Percentiles rank a stretch among this genome's conserved stretches.
Conservation (phyloP, 805 yeast genomes). For the Lipomyces chichibuensis region DNA sequence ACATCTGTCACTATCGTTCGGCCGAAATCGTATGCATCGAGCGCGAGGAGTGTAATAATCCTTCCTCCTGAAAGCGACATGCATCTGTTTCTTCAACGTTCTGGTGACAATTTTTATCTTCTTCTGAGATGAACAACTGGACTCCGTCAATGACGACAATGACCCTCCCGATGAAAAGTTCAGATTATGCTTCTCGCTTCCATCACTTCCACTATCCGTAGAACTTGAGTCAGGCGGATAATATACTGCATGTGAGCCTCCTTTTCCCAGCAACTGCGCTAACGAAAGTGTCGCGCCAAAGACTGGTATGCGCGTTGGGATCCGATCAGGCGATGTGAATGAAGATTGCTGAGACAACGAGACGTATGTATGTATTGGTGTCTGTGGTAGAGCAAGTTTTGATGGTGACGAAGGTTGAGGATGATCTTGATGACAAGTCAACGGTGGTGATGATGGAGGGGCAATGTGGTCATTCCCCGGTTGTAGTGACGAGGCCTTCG, state of each 20-base stretch:
- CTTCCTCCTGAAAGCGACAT: slow-evolving; percentile 13
- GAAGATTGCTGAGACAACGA: slow-evolving; percentile 7
- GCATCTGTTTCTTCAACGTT: slow-evolving; percentile 10
- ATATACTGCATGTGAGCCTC: not conserved
- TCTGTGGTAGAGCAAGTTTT: not conserved
- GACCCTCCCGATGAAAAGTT: not conserved
- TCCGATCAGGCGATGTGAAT: slow-evolving; percentile 18
- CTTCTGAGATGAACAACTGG: not conserved
- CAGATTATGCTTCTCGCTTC: not conserved
- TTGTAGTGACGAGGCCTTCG: not conserved
- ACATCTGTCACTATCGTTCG: not conserved
- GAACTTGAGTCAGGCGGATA: not conserved
- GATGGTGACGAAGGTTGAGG: not conserved
- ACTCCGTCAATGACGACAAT: not conserved
- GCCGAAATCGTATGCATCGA: slow-evolving; percentile 7
- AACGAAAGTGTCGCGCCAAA: slow-evolving; percentile 13
- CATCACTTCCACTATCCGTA: not conserved
- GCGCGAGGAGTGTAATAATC: slow-evolving; percentile 20
- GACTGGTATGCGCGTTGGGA: slow-evolving; percentile 14
- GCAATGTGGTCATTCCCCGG: not conserved
- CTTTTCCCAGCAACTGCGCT: slow-evolving; percentile 6
- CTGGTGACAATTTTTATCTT: slow-evolving; percentile 12
- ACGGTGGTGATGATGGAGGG: not conserved
- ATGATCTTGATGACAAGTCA: not conserved
- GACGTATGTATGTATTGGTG: not conserved